Evolutionary conservation across 2,329 filamentous ascomycete species (phyloP), one percentile per base, ranked within the genome.

Genomic region (Coniochaeta prunicola): DNA sequence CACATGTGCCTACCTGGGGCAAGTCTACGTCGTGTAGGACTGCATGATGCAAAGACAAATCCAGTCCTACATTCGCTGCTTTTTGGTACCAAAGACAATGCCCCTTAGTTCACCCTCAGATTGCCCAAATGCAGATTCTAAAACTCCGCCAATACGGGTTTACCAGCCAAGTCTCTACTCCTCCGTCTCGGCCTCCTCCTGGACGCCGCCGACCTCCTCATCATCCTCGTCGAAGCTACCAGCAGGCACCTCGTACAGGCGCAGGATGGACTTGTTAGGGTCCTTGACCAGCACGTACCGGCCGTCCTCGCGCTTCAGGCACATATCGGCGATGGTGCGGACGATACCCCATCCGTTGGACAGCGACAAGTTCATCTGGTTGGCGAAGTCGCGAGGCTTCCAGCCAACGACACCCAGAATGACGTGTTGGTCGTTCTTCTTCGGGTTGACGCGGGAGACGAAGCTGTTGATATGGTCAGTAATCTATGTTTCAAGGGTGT

Each of bases 331-430:
- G 70, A 99, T 97, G 56, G 94, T 99, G 65, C 94, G 91, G 61
- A 99, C 94, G 65, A 99, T 97, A 74, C 94, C 94, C 94, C 94
- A 99, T 63, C 94, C 94, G 77, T 99, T 99, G 77, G 89, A 90
- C 59, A 97, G 84, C 69, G 92, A 96, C 69, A 99, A 77, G 79
- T 97, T 97, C 94, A 99, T 99, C 82, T 99, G 94, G 70, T 85
- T 83, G 63, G 94, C 94, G 68, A 99, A 97, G 72, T 99, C 96
- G 68, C 90, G 88, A 38, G 94, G 94, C 82, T 99, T 99, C 88
- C 96, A 97, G 76, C 92, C 92, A 33, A 97, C 84, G 59, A 99
- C 94, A 67, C 94, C 94, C 57, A 99, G 86, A 65, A 99, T 87
- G 71, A 97, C 90, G 77, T 99, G 94, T 76, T 91, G 91, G 73